Base-by-base conservation (phyloP, 148 eudicot genomes). In the Persicaria maculosa region DNA sequence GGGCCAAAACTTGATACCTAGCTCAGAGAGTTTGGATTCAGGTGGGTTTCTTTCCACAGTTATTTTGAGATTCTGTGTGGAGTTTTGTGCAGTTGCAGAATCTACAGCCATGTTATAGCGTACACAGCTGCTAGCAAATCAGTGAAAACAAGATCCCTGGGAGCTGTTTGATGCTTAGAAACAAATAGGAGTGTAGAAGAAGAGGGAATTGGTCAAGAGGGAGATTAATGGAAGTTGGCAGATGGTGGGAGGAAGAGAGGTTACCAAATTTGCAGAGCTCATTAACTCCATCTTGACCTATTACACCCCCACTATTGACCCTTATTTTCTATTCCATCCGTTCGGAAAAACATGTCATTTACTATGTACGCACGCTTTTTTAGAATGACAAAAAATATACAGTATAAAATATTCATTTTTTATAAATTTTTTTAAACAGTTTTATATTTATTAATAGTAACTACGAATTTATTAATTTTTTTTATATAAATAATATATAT, bases 1-100 rank as follows among this genome's bases (percentile, higher is more conserved):
- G 77, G 91, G 93, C 96, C 96, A 91, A 77, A 84, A 88, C 71
- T 84, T 87, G 75, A 91, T 79, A 76, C 96, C 96, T 58, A 91
- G 72, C 68, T 91, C 81, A 58, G 88, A 77, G 48, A 88, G 78
- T 55, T 80, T 81, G 14, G 88, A 83, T 50, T 83, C 77, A 5
- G 96, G 81, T 36, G 86, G 83, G 50, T 85, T 85, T 44, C 73
- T 87, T 65, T 91, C 89, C 47, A 91, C 89, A 46, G 79, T 73
- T 77, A 88, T 91, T 50, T 77, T 77, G 31, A 78, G 79, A 73
- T 73, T 79, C 72, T 72, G 22, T 22, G 67, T 61, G 31, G 68
- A 61, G 10, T 31, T 31, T n/a, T 64, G 45, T 64, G 68, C 68
- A 31, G 6, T 45, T 14, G 46, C 36, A 36, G 68, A 25, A 31